A percentile compares a stretch with the other conserved stretches of the same genome.
Conservation (phyloP, 768 basidiomycete genomes). For the Nidularia sp. region DNA sequence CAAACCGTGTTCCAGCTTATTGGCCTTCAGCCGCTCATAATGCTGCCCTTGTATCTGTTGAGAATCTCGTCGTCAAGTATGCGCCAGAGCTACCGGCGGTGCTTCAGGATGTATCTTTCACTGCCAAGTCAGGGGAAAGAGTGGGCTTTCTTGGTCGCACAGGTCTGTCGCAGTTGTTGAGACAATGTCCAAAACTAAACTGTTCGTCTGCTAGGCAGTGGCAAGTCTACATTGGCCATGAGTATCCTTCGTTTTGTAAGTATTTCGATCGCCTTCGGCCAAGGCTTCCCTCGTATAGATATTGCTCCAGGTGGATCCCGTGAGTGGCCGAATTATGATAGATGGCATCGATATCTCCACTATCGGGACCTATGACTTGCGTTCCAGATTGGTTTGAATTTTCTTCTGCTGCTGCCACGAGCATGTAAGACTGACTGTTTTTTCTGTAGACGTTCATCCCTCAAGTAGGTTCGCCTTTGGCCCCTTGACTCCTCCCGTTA, state of each 20-base stretch:
- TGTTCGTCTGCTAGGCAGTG: constrained; percentile 44
- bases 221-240: constrained; percentile 84
- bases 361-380: constrained; percentile 80
- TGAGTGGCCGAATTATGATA: constrained; percentile 69
- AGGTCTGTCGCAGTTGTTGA: constrained; percentile 24
- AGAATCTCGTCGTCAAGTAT: constrained; percentile 79
- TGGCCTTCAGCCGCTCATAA: constrained; percentile 79
- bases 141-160: constrained; percentile 81
- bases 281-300: neutral
- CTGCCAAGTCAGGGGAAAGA: constrained; percentile 65
- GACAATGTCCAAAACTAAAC: neutral
- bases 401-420: neutral
- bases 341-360: constrained; percentile 87
- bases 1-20: constrained; percentile 78
- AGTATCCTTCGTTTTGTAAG: constrained; percentile 77
- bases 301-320: constrained; percentile 60
- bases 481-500: neutral
- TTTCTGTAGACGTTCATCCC: constrained; percentile 71
- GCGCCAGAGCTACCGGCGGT: constrained; percentile 82
- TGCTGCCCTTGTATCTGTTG: constrained; percentile 58
- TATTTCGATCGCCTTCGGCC: constrained; percentile 6
- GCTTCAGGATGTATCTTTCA: constrained; percentile 71
- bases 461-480: constrained; percentile 30
- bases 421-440: neutral
- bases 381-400: constrained; percentile 57